phyloP scores from a whole-genome alignment of 371 early-diverging fungal genomes.

The Circinella umbellata region DNA sequence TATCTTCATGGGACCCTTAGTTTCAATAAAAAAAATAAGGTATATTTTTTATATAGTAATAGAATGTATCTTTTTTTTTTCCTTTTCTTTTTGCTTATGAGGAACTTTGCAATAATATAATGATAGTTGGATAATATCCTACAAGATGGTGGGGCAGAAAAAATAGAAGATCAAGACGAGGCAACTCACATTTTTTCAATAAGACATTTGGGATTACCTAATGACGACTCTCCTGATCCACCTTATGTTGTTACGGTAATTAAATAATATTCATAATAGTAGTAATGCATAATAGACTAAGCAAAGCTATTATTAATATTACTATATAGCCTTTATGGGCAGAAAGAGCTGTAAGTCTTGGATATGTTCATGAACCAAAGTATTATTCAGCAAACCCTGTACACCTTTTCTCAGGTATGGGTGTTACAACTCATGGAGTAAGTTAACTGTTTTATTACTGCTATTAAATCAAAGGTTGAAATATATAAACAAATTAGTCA shows the following conservation, averaged over 20 bases:
- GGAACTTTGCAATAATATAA: neutral
- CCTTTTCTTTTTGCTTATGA: neutral
- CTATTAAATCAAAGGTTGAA: no score
- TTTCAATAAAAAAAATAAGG: neutral
- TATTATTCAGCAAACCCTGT: constrained; percentile 58
- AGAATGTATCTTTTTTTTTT: neutral
- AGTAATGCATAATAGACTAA: neutral
- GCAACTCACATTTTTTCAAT: neutral
- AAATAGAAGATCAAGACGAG: neutral
- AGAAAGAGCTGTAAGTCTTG: constrained; percentile 23
- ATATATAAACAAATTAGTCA: no score
- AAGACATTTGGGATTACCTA: neutral
- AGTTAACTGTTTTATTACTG: neutral
- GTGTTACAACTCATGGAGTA: constrained; percentile 54
- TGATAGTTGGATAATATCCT: neutral
- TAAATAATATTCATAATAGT: no score
- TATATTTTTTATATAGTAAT: neutral
- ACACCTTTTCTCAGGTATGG: constrained; percentile 65
- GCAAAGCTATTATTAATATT: neutral
- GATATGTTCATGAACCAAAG: constrained; percentile 40
- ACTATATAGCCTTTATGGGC: constrained; percentile 27
- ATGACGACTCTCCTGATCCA: neutral
- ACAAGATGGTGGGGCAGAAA: neutral
- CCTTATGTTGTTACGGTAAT: constrained; percentile 2
- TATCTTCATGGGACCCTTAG: neutral